phyloP scores from a whole-genome alignment of 2,329 filamentous ascomycete species.

The Xylariales sp. region DNA sequence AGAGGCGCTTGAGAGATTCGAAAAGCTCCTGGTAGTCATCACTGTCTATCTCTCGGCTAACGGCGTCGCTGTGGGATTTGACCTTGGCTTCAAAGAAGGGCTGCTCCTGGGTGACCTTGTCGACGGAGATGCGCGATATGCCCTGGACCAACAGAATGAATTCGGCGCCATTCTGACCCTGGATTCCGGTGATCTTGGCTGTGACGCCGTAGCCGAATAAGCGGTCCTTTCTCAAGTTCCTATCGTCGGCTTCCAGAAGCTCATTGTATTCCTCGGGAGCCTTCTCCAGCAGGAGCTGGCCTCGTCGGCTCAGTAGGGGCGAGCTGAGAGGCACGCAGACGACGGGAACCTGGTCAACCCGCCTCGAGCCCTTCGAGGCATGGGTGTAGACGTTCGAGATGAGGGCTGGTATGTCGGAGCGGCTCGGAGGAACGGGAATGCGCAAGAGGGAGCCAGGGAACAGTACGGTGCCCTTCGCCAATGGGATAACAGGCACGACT shows the following conservation, averaged over 20 bases:
- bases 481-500: slow-evolving; percentile 80
- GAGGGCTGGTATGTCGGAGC: slow-evolving; percentile 88
- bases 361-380: slow-evolving; percentile 73
- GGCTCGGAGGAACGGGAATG: slow-evolving; percentile 81
- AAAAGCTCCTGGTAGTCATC: slow-evolving; percentile 71
- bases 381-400: slow-evolving; percentile 87
- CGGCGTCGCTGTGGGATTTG: slow-evolving; percentile 51
- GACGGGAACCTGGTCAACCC: slow-evolving; percentile 77
- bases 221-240: slow-evolving; percentile 73
- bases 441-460: slow-evolving; percentile 87
- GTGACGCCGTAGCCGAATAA: slow-evolving; percentile 86
- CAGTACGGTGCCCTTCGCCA: slow-evolving; percentile 83
- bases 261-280: slow-evolving; percentile 64
- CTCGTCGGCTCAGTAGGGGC: slow-evolving; percentile 77
- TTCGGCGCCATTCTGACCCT: slow-evolving; percentile 79
- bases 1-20: slow-evolving; percentile 82
- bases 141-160: slow-evolving; percentile 90
- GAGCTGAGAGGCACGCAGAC: slow-evolving; percentile 89
- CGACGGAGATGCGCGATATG: slow-evolving; percentile 78
- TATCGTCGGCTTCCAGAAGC: slow-evolving; percentile 64
- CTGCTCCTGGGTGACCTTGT: slow-evolving; percentile 78
- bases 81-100: slow-evolving; percentile 90
- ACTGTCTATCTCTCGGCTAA: slow-evolving; percentile 43
- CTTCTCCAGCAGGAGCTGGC: slow-evolving; percentile 78
- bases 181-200: slow-evolving; percentile 81